Conservation (phyloP, 305 asterid genomes). For the Rubia peregrina region DNA sequence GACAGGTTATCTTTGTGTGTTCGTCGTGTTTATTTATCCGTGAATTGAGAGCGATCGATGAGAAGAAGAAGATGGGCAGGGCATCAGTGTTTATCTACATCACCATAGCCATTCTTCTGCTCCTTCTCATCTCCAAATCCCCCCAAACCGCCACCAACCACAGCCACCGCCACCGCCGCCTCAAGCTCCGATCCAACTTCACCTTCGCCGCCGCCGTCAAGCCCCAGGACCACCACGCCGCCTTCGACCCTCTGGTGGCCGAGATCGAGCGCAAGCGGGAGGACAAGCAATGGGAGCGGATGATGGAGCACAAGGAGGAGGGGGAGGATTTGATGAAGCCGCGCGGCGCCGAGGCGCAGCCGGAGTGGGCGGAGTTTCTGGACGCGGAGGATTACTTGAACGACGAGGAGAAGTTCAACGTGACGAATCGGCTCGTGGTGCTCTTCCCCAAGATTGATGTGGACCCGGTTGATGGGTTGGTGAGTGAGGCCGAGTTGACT, state of each 20-base stretch:
- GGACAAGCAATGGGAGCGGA: conserved; percentile 83
- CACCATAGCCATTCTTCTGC: conserved; percentile 45
- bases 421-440: conserved; percentile 68
- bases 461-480: conserved; percentile 62
- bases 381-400: conserved; percentile 90
- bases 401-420: conserved; percentile 85
- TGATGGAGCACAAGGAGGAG: conserved; percentile 43
- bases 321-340: conserved; percentile 24
- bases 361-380: conserved; percentile 92
- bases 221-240: conserved; percentile 35
- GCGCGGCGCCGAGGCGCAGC: conserved; percentile 50
- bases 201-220: conserved; percentile 36
- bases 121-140: conserved; percentile 64
- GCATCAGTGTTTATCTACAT: conserved; percentile 62
- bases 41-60: conserved; percentile 5
- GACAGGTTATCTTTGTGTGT: neutral
- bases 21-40: neutral
- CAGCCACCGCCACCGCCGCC: conserved; percentile 70
- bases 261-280: conserved; percentile 79
- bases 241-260: conserved; percentile 83
- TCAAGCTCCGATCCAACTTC: conserved; percentile 77
- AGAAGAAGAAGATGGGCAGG: conserved; percentile 60
- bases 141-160: conserved; percentile 34
- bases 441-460: conserved; percentile 87
- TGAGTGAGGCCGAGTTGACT: conserved; percentile 64